phyloP scores from a whole-genome alignment of 768 basidiomycete species.

The Brasilioporus rufonigricans region DNA sequence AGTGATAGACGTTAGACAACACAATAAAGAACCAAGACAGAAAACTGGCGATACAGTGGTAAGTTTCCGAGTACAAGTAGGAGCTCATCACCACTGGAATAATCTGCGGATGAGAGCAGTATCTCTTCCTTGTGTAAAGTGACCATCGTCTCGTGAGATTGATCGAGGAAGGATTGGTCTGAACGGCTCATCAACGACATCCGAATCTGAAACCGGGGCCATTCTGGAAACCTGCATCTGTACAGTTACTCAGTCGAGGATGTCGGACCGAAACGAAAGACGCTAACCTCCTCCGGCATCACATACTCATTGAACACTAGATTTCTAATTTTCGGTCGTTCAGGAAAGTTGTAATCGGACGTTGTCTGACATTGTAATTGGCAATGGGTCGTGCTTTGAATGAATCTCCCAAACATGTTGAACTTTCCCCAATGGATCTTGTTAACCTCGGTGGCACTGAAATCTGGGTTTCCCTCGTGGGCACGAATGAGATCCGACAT shows the following conservation, averaged over 20 bases:
- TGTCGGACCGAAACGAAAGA: not conserved
- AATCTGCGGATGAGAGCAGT: conserved; percentile 48
- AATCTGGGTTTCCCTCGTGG: conserved; percentile 81
- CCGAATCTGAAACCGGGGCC: conserved; percentile 45
- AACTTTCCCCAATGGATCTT: conserved; percentile 97
- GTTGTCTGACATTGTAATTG: conserved; percentile 67
- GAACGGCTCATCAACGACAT: conserved; percentile 43
- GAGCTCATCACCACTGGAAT: conserved; percentile 40
- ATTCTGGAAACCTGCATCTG: conserved; percentile 71
- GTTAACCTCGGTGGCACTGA: conserved; percentile 56
- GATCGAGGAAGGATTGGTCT: conserved; percentile 31
- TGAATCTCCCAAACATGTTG: conserved; percentile 86
- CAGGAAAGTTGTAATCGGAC: conserved; percentile 62
- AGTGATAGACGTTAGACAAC: conserved; percentile 25
- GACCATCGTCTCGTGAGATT: conserved; percentile 31
- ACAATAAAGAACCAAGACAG: conserved; percentile 28
- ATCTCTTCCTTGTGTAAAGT: conserved; percentile 36
- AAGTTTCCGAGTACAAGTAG: conserved; percentile 21
- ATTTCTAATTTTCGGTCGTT: conserved; percentile 51
- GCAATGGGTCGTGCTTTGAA: conserved; percentile 72
- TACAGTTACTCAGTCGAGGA: conserved; percentile 1
- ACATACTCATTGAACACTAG: conserved; percentile 55
- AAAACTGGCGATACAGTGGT: conserved; percentile 29
- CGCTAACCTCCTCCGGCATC: conserved; percentile 68
- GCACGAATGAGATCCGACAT: conserved; percentile 86